These are phyloP conservation scores for Xerocomus potaroensis DNA, from an alignment of 768 basidiomycete genomes.

Conservation along the genomic window DNA sequence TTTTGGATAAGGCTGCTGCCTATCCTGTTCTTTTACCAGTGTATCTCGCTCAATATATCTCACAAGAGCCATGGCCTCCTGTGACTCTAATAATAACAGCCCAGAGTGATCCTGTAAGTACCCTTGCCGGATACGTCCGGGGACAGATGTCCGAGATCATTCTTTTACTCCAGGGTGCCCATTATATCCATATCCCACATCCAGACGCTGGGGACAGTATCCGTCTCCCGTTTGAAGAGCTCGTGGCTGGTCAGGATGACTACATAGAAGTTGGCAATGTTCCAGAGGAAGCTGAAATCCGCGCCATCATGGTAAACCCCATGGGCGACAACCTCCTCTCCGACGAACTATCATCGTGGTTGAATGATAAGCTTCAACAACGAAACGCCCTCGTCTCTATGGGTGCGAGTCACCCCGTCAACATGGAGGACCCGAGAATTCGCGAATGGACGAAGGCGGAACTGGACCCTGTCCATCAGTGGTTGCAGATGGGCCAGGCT, in stretches of 20 bases:
- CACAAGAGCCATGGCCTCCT: constrained; percentile 22
- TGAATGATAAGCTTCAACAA: constrained; percentile 25
- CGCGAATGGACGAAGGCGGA: constrained; percentile 41
- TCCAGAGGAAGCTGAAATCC: constrained; percentile 16
- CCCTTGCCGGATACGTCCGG: too few relatives aligned
- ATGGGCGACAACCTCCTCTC: constrained; percentile 28
- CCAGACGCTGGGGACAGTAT: constrained; percentile 11
- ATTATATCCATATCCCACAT: constrained; percentile 27
- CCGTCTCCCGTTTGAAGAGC: constrained; percentile 22
- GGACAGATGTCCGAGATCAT: neutral
- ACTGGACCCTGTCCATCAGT: constrained; percentile 29
- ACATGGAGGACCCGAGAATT: constrained; percentile 36
- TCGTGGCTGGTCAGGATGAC: constrained; percentile 20
- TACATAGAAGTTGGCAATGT: constrained; percentile 14
- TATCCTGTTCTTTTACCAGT: constrained; percentile 63
- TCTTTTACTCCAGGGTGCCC: constrained; percentile 15
- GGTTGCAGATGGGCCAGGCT: constrained; percentile 34
- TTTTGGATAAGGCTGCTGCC: constrained; percentile 43
- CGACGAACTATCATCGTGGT: constrained; percentile 31
- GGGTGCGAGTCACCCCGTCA: constrained; percentile 14
- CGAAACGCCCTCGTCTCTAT: constrained; percentile 20
- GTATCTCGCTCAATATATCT: constrained; percentile 53
- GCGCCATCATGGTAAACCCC: constrained; percentile 17
- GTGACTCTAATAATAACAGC: constrained; percentile 29
- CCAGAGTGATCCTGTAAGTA: constrained; percentile 24